phyloP scores from a whole-genome alignment of 78 protist genomes.

The Dictyostelium citrinum region DNA sequence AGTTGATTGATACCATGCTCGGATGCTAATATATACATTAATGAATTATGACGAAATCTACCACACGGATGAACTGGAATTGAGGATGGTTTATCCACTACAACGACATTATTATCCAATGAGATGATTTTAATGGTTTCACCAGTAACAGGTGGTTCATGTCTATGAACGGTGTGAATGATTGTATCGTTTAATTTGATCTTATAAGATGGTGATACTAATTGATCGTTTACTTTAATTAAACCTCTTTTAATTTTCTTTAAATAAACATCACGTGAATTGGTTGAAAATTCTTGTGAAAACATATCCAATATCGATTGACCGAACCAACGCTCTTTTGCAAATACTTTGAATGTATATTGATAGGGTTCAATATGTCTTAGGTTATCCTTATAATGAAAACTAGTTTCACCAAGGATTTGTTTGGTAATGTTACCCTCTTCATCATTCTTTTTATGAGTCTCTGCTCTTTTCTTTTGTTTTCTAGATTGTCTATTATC shows the following conservation, averaged over 20 bases:
- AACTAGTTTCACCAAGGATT: slow-evolving; percentile 12
- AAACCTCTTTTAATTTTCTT: slow-evolving; percentile 70
- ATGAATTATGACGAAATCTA: slow-evolving; percentile 85
- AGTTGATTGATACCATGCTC: slow-evolving; percentile 31
- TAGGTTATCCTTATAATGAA: slow-evolving; percentile 26
- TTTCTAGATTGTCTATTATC: slow-evolving; percentile 7
- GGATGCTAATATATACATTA: slow-evolving; percentile 66
- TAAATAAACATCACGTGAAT: slow-evolving; percentile 9
- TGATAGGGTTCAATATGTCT: slow-evolving; percentile 85
- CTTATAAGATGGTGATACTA: not conserved
- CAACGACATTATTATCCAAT: slow-evolving; percentile 83
- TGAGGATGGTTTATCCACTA: slow-evolving; percentile 89
- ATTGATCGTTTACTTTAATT: slow-evolving; percentile 42
- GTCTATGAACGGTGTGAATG: slow-evolving; percentile 88
- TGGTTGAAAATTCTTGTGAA: slow-evolving; percentile 65
- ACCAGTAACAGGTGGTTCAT: slow-evolving; percentile 89
- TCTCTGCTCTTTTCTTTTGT: slow-evolving; percentile 4
- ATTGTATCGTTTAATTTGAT: slow-evolving; percentile 44
- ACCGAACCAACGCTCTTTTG: slow-evolving; percentile 91
- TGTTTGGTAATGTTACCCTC: slow-evolving; percentile 40
- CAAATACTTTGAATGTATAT: slow-evolving; percentile 48
- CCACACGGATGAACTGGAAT: slow-evolving; percentile 91
- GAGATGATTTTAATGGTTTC: not conserved
- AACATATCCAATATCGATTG: slow-evolving; percentile 73
- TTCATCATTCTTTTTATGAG: slow-evolving; percentile 10